Conservation (phyloP, 179 eudicot genomes). For the Actinidia chinensis region DNA sequence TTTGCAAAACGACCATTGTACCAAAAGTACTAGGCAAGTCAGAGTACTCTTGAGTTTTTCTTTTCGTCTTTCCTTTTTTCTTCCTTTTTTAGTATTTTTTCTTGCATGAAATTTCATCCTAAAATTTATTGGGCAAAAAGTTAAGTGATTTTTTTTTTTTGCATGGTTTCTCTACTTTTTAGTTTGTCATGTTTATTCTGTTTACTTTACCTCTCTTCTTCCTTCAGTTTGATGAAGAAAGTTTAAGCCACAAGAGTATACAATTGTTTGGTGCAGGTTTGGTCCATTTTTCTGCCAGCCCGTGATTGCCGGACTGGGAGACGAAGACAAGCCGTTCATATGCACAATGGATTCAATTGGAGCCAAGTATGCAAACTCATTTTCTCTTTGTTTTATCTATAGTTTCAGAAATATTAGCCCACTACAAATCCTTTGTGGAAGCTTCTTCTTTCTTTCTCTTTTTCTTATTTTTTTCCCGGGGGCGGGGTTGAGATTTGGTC, state of each 20-base stretch:
- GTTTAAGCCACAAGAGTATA: background rate
- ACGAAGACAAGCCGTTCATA: conserved; percentile 87
- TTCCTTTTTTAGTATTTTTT: background rate
- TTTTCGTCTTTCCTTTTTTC: background rate
- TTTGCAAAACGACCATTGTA: background rate
- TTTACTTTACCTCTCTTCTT: background rate
- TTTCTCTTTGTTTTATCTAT: background rate
- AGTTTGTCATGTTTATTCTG: background rate
- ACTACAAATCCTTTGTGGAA: too few species aligned
- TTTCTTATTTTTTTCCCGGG: too few species aligned
- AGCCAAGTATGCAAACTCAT: conserved; percentile 67
- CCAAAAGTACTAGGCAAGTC: background rate
- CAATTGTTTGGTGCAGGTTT: conserved; percentile 45
- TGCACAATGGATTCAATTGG: conserved; percentile 99
- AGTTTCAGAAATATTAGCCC: too few species aligned
- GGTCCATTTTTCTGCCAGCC: conserved; percentile 97
- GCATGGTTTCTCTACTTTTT: background rate
- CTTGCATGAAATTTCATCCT: background rate
- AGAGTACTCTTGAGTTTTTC: background rate
- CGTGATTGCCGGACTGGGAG: conserved; percentile 90
- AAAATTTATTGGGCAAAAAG: too few species aligned
- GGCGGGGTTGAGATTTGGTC: too few species aligned
- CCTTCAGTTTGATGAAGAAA: background rate
- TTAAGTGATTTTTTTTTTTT: background rate
- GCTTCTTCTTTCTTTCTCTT: too few species aligned